These are phyloP conservation scores for Phenoliferia sp. DNA, from an alignment of 1,284 basidiomycete genomes.

Conservation along the genomic window DNA sequence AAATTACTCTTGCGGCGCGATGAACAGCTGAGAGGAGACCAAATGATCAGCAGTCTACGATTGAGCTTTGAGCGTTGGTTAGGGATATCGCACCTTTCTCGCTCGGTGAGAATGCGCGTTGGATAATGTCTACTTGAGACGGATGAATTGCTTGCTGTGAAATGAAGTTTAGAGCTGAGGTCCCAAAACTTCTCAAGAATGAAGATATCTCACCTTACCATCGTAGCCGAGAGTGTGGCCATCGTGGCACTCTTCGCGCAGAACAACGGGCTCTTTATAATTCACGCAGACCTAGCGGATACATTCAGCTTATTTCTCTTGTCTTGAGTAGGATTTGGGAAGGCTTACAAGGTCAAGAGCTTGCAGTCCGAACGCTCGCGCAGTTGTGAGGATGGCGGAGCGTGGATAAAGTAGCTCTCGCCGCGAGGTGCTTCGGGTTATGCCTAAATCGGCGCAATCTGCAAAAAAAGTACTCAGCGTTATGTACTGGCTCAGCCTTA, in stretches of 20 bases:
- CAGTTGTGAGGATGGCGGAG: neutral
- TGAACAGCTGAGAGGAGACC: neutral
- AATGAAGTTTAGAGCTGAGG: too few relatives aligned
- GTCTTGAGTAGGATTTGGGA: neutral
- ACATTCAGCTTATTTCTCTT: neutral
- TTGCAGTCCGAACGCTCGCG: neutral
- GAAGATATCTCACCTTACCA: neutral
- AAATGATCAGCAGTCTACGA: neutral
- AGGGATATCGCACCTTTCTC: neutral
- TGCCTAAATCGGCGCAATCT: neutral
- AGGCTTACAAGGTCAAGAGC: neutral
- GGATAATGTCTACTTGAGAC: neutral
- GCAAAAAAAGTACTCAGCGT: neutral
- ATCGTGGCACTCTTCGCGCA: neutral
- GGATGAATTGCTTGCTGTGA: neutral
- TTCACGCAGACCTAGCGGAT: neutral
- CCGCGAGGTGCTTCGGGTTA: neutral
- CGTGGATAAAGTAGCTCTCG: neutral
- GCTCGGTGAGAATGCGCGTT: neutral
- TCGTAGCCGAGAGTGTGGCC: neutral
- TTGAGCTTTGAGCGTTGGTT: too few relatives aligned
- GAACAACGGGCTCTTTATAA: neutral
- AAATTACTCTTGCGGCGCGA: neutral
- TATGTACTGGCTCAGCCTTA: neutral
- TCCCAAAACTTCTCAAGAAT: neutral